Percentiles rank a stretch among this genome's conserved stretches.
phyloP scores from a whole-genome alignment of 1,284 basidiomycete genomes.

The Ceratobasidium sp. region DNA sequence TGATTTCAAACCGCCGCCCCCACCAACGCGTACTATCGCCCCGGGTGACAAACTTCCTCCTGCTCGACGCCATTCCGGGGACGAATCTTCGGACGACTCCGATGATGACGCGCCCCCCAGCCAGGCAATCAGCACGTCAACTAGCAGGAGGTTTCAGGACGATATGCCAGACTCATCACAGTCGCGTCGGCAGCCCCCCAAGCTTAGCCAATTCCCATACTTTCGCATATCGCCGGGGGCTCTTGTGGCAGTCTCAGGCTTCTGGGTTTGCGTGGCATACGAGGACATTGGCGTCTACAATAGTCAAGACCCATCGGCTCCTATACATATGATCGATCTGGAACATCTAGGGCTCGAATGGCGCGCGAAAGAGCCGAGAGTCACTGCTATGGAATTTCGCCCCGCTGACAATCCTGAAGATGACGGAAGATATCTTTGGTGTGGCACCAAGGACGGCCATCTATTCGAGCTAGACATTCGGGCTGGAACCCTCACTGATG shows the following conservation, averaged over 20 bases:
- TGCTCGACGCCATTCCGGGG: slow-evolving; percentile 70
- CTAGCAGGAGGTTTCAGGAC: slow-evolving; percentile 61
- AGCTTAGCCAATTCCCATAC: slow-evolving; percentile 62
- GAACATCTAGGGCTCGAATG: slow-evolving; percentile 68
- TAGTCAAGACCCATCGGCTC: slow-evolving; percentile 52
- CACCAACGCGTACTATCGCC: slow-evolving; percentile 77
- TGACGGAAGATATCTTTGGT: slow-evolving; percentile 74
- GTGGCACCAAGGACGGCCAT: slow-evolving; percentile 90
- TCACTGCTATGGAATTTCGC: slow-evolving; percentile 83
- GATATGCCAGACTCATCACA: slow-evolving; percentile 84
- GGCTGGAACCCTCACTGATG: slow-evolving; percentile 68
- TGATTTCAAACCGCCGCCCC: slow-evolving; percentile 63
- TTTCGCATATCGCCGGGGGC: slow-evolving; percentile 71
- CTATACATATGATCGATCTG: slow-evolving; percentile 72
- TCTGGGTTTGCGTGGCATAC: slow-evolving; percentile 71
- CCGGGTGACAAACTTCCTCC: slow-evolving; percentile 77
- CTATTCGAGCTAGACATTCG: slow-evolving; percentile 83
- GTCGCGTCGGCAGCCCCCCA: slow-evolving; percentile 84
- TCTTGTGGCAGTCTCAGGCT: slow-evolving; percentile 71
- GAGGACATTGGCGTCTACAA: slow-evolving; percentile 73
- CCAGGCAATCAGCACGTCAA: slow-evolving; percentile 56
- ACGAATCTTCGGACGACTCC: slow-evolving; percentile 46
- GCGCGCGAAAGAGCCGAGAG: slow-evolving; percentile 73
- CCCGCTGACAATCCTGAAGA: slow-evolving; percentile 60
- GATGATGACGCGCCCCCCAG: slow-evolving; percentile 31